Evolutionary conservation across 129 eudicot species (phyloP), one percentile per base, ranked within the genome.

Genomic region (Arctium lappa): DNA sequence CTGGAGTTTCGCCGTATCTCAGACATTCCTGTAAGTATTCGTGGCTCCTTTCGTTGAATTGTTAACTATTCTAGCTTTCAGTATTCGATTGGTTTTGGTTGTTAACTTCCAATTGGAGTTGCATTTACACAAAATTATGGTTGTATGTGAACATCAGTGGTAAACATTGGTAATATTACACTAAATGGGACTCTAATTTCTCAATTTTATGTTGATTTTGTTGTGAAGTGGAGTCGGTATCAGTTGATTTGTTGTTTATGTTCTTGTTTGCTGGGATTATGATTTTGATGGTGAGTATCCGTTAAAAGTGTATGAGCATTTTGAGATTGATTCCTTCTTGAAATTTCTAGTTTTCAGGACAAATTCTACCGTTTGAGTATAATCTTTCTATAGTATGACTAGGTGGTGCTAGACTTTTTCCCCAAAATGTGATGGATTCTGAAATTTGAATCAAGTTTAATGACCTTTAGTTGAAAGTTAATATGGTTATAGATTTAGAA

Each of bases 21-120:
- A 79, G 9, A 29, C 48, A 27, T 34, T 12, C 7, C 69, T 79
- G 83, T 79, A 79, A 79, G 76, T 42, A 30, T 42, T 69, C 68
- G 0, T 69, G 10, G 22, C 34, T 37, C 29, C 0, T 78, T 62
- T 63, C 2, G 63, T 63, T 37, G 0, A 78, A 78, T 37, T 10
- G 2, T 5, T 33, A 56, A 13, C 46, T 36, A n/a, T 22, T 22
- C 16, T 75, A 46, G 29, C 79, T 75, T 75, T 30, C 6, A 30
- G 27, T 48, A 46, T 50, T 75, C 40, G 12, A 46, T 46, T 76
- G 44, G 30, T 53, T 50, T 5, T 31, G 2, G 69, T 46, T 50
- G 79, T 75, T 50, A 27, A 76, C 48, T 48, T 7, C 68, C 18
- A 42, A 31, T 53, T 76, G 31, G 44, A 50, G 7, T 53, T 66